Evolutionary conservation across 306 rosid genomes (phyloP).

Genomic region (Prosopis cineraria): DNA sequence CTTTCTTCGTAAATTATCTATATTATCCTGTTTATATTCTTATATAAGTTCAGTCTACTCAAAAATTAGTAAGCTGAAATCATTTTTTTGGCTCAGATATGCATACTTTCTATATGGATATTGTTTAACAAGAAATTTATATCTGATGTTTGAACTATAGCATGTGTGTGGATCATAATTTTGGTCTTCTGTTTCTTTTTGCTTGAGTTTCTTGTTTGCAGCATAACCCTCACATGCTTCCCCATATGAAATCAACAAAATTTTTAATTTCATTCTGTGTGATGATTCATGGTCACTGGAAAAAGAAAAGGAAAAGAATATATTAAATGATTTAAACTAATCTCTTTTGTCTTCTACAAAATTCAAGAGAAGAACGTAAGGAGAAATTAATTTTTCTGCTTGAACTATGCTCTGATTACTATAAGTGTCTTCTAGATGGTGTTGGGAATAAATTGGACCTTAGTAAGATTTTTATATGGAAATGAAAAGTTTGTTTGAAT

Average conservation of each 20-base stretch:
- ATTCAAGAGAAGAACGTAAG: neutral
- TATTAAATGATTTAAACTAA: too few species aligned
- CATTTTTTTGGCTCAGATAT: too few species aligned
- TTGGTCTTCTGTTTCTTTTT: neutral
- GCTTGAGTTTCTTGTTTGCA: neutral
- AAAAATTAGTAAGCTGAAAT: neutral
- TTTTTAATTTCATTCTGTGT: neutral
- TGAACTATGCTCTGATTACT: neutral
- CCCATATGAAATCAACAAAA: neutral
- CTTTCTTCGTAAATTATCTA: neutral
- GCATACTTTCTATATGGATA: neutral
- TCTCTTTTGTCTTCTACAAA: too few species aligned
- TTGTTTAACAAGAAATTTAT: neutral
- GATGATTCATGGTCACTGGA: too few species aligned
- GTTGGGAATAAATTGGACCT: neutral
- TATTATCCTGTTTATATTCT: neutral
- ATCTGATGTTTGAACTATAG: neutral
- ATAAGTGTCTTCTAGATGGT: neutral
- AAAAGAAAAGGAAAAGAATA: too few species aligned
- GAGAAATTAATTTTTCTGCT: neutral
- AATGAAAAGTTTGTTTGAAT: conserved; percentile 1
- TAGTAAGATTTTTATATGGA: neutral
- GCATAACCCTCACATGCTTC: neutral
- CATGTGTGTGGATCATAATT: neutral
- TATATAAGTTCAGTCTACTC: neutral